Conservation (phyloP, 176 grass and related monocot genomes). For the Elaeis guineensis region DNA sequence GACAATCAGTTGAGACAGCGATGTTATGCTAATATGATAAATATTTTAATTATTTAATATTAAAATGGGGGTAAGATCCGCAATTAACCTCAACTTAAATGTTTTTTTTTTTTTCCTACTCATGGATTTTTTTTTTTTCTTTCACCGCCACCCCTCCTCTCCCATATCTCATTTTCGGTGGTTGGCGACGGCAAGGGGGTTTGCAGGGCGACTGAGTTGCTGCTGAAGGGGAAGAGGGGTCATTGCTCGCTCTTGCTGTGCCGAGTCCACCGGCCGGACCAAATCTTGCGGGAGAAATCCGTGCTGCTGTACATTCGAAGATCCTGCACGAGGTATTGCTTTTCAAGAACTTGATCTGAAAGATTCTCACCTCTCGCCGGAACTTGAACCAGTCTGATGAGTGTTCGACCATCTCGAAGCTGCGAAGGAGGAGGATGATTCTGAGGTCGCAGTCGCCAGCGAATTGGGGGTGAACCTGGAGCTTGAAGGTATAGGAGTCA, state of each 20-base stretch:
- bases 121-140: too few species aligned
- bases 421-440: slow-evolving; percentile 80
- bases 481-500: slow-evolving; percentile 70
- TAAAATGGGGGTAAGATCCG: too few species aligned
- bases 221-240: background rate
- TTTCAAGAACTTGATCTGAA: slow-evolving; percentile 28
- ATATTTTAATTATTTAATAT: too few species aligned
- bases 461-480: slow-evolving; percentile 67
- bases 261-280: slow-evolving; percentile 86
- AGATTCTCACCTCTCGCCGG: slow-evolving; percentile 43
- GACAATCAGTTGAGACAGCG: too few species aligned
- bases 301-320: slow-evolving; percentile 35
- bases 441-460: slow-evolving; percentile 47
- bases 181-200: too few species aligned
- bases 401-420: slow-evolving; percentile 79
- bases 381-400: slow-evolving; percentile 64
- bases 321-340: slow-evolving; percentile 29
- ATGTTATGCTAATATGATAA: too few species aligned
- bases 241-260: slow-evolving; percentile 43
- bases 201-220: too few species aligned
- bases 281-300: slow-evolving; percentile 40
- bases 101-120: too few species aligned
- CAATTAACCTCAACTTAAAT: too few species aligned
- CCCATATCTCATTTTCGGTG: too few species aligned
- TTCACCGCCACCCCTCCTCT: too few species aligned